Evolutionary conservation across 495 filamentous ascomycete species (phyloP), one percentile per base, ranked within the genome.

Genomic region (Penicillium paradoxum): DNA sequence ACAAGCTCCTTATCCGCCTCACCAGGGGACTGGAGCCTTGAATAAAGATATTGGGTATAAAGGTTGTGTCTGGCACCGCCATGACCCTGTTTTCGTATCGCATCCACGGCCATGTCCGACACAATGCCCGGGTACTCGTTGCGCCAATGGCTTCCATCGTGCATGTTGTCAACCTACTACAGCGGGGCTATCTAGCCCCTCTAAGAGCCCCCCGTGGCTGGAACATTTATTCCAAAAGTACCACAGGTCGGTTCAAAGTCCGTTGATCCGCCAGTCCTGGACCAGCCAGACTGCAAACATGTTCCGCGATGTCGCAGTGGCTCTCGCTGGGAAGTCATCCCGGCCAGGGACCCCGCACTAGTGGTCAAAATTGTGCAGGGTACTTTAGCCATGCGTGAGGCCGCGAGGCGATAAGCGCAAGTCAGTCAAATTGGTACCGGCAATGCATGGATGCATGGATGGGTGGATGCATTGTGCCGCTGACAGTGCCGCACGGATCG

Each of bases 71-170:
- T 32, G 29, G 10, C 29, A 10, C 6, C 24, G 15, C 25, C 22
- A 25, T 43, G 40, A 10, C 40, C n/a, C 14, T 44, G 15, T 29
- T 48, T 19, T 47, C 18, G 29, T 32, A 7, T 34, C 9, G 41
- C n/a, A 15, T 42, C 1, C 3, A 25, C 39, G 6, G 21, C 5
- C 13, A 42, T 27, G 24, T 30, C 41, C 22, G 25, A 18, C 9
- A 44, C 39, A 25, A 47, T 21, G 54, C 52, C 10, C 42, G 44
- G 38, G 55, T 80, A 43, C 68, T 83, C 15, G 72, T 86, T 25
- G 79, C n/a, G 72, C 65, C 19, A 83, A 78, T 56, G 80, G 81
- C 43, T 79, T 71, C 52, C 24, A 78, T 84, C 49, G 81, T 62
- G 25, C 76, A 84, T 49, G 59, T 77, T 17, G 70, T 69, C 44